Percentiles rank a stretch among this genome's conserved stretches.
Conservation (phyloP, 225 moss, liverwort and hornwort genomes). For the Marchantia paleacea region DNA sequence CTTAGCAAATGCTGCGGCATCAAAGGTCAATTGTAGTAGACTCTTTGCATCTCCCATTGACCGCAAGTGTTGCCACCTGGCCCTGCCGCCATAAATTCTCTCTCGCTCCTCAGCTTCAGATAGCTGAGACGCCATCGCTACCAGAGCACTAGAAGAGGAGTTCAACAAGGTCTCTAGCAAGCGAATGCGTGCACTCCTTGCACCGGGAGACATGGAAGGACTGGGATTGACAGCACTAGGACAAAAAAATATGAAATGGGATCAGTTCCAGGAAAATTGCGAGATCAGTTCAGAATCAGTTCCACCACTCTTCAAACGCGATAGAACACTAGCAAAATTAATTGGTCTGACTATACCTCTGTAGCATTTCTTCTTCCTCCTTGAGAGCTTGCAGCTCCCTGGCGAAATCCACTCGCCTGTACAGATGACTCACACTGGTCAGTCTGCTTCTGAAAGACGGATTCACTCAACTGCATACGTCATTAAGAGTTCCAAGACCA, state of each 20-base stretch:
- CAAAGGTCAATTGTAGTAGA: constrained; percentile 72
- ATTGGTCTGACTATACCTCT: constrained; percentile 18
- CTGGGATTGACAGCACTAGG: constrained; percentile 28
- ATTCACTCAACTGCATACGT: background rate
- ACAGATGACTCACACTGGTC: background rate
- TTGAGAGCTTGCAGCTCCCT: constrained; percentile 66
- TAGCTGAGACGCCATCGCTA: constrained; percentile 97
- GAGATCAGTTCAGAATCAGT: background rate
- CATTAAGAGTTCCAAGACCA: background rate
- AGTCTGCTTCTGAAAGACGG: background rate
- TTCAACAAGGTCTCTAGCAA: constrained; percentile 84
- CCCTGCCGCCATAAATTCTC: constrained; percentile 67
- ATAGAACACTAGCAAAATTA: background rate
- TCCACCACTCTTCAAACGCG: background rate
- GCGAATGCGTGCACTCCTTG: constrained; percentile 66
- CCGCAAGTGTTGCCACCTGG: constrained; percentile 76
- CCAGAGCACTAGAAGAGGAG: constrained; percentile 79
- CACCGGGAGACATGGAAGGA: constrained; percentile 53
- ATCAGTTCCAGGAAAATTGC: background rate
- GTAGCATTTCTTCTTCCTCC: constrained; percentile 61
- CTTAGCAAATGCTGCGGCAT: constrained; percentile 52
- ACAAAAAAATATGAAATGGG: background rate
- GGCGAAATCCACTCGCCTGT: constrained; percentile 63
- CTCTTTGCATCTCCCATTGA: constrained; percentile 84
- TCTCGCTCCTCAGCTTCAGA: constrained; percentile 98